Evolutionary conservation across 805 yeast species (phyloP).

Genomic region (Clavispora asparagi): DNA sequence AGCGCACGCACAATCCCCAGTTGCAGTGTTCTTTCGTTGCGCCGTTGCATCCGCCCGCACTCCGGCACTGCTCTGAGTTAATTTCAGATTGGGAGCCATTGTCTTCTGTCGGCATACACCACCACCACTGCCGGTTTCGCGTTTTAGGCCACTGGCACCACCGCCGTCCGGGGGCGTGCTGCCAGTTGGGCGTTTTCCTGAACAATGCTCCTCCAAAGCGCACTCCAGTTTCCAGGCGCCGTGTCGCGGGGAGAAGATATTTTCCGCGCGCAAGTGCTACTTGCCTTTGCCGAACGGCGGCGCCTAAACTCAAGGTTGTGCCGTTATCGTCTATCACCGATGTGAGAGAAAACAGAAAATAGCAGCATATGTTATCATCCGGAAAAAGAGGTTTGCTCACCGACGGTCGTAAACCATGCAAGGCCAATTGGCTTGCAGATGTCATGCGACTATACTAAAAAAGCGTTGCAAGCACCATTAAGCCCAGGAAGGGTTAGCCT

Average conservation of each 20-base stretch:
- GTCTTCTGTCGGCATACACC: neutral
- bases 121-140: too few relatives aligned
- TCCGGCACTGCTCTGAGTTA: too few relatives aligned
- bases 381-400: neutral
- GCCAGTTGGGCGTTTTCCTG: too few relatives aligned
- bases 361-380: too few relatives aligned
- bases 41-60: neutral
- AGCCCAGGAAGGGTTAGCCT: neutral
- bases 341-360: too few relatives aligned
- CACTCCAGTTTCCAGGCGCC: neutral
- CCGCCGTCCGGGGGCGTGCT: too few relatives aligned
- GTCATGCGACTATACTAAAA: neutral
- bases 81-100: neutral
- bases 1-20: neutral
- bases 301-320: too few relatives aligned
- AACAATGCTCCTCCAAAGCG: neutral
- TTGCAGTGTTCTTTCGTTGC: neutral
- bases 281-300: neutral
- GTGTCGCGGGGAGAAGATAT: neutral
- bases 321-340: too few relatives aligned
- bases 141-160: too few relatives aligned
- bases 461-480: neutral
- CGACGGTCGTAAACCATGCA: neutral
- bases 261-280: neutral
- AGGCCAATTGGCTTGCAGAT: neutral